Evolutionary conservation across 768 basidiomycete genomes (phyloP).

Genomic region (Phanerochaete sordida): DNA sequence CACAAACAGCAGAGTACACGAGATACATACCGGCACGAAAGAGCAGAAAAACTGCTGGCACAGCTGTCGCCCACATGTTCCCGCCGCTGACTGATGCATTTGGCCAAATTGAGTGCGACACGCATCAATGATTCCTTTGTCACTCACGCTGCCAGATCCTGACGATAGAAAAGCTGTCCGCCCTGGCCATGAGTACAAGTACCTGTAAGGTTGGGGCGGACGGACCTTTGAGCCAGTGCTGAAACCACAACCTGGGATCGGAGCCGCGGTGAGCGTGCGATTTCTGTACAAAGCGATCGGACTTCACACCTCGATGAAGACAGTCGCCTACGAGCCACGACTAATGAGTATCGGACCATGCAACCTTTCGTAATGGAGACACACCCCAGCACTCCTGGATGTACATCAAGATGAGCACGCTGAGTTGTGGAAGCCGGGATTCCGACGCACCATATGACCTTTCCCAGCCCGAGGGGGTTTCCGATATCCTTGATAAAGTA

Average conservation of each 20-base stretch:
- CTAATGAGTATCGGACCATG: background rate
- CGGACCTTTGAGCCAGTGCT: slow-evolving; percentile 4
- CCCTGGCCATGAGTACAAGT: too few species aligned
- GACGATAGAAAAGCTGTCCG: slow-evolving; percentile 4
- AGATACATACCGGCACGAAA: background rate
- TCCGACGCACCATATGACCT: slow-evolving; percentile 4
- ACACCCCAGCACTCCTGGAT: slow-evolving; percentile 2
- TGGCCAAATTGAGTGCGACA: background rate
- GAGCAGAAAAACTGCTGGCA: background rate
- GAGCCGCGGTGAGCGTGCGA: too few species aligned
- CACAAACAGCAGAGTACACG: background rate
- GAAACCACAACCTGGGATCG: too few species aligned
- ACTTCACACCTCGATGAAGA: background rate
- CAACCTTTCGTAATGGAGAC: too few species aligned
- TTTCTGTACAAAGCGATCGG: background rate
- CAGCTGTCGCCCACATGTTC: background rate
- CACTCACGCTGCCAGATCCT: slow-evolving; percentile 10
- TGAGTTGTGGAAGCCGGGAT: background rate
- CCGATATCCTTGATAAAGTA: slow-evolving; percentile 7
- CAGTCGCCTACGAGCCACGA: background rate
- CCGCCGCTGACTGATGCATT: background rate
- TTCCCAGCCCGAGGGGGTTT: background rate
- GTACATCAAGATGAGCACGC: background rate
- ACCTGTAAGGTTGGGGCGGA: too few species aligned
- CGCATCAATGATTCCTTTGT: too few species aligned